Evolutionary conservation across 2,329 filamentous ascomycete species (phyloP), one percentile per base, ranked within the genome.

Genomic region (Alternaria sp.): DNA sequence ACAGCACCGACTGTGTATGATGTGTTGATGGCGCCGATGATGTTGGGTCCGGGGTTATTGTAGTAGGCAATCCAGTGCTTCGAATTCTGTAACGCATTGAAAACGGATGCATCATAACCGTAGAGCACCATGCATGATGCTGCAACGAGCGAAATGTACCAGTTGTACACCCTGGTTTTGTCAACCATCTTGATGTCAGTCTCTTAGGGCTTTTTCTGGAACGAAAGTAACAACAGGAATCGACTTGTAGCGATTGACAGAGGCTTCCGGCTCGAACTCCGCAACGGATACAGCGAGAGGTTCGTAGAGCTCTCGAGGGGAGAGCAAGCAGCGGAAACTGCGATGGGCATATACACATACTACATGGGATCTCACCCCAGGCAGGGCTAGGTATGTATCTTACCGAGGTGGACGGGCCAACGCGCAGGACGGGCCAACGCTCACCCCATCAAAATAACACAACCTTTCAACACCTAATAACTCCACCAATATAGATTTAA

Each of bases 41-140:
- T 78, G 54, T 83, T 78, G 0, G 77, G 65, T 54, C 74, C 69
- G 5, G 79, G 79, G n/a, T 77, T 71, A 66, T 88, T 80, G 75
- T 90, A 90, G 78, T 84, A 91, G 17, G 78, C 79, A 11, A 86
- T 78, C 88, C 89, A 91, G 72, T 90, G 84, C 13, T 85, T 75
- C 1, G 87, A 90, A 31, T 85, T 86, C 75, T 90, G 88, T 5
- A 90, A 84, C 5, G 88, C 87, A 74, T 91, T 91, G 81, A 88
- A 91, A 45, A 90, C 88, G 36, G 87, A 89, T 1, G 88, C 88
- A 82, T 91, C 89, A 72, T 91, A 91, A 56, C 89, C 89, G 72
- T 90, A 91, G 42, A 91, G 81, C 23, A 90, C 87, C 89, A 91
- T 91, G 75, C 87, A 90, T 74, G 87, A 86, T 69, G 89, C 88